Evolutionary conservation across 306 rosid species (phyloP), one percentile per base, ranked within the genome.

Genomic region (Corylus americana): DNA sequence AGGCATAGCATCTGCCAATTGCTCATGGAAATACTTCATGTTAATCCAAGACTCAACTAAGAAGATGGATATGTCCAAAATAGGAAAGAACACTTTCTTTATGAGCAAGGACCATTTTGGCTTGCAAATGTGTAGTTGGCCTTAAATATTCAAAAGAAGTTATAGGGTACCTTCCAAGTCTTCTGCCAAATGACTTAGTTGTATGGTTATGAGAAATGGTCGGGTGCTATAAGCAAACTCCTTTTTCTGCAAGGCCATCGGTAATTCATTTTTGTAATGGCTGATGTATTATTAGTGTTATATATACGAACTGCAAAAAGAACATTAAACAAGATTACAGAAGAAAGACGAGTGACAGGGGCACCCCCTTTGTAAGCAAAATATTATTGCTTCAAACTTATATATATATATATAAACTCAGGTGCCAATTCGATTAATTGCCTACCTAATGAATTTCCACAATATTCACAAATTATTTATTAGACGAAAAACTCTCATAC

Each of bases 11-110:
- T 73, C 67, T 48, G 55, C 77, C 47, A 29, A 31, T 58, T 59
- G 55, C 49, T 48, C 68, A 39, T 71, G 73, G 71, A 72, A 55
- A 83, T 74, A 77, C 69, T 54, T 18, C 62, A 13, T 70, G 77
- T 78, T 71, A 74, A 57, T 75, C 47, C 51, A 71, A 68, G 42
- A 70, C 80, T 58, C 53, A 63, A 66, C 72, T 66, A 78, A 51
- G 37, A 70, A 62, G 63, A 11, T 7, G 7, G 73, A 63, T 22
- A 59, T 22, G 37, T 16, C 35, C 16, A 59, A 20, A 8, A 55
- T 57, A 18, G 25, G 16, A 55, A 8, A n/a, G 8, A 62, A 31
- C 35, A 31, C 35, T 31, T 35, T 68, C 49, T 68, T 42, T n/a
- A 45, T 66, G 72, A 68, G 51, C 16, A 25, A 39, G 72, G 72